Evolutionary conservation across 1,139 yeast species (phyloP).

Genomic region (Petasospora rhodanensis): DNA sequence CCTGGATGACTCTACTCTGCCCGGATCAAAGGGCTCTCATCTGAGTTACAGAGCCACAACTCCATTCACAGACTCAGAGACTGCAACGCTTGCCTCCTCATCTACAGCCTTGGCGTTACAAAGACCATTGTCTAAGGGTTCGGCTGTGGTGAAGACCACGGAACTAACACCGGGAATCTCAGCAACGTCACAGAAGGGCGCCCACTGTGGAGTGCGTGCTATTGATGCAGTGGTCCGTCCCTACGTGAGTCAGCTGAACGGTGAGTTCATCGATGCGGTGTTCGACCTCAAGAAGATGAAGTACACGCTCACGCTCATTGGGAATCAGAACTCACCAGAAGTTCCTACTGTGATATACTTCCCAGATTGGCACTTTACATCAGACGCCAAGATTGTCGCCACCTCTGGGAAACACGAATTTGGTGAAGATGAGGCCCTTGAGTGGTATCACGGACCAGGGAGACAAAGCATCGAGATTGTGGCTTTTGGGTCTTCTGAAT

Average conservation of each 20-base stretch:
- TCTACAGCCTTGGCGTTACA: too few species aligned
- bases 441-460: conserved; percentile 62
- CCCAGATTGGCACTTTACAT: conserved; percentile 67
- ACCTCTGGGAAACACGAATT: conserved; percentile 51
- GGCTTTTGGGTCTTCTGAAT: conserved; percentile 2
- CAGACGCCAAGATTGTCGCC: conserved; percentile 32
- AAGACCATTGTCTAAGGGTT: too few species aligned
- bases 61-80: conserved; percentile 2
- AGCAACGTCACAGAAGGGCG: not conserved
- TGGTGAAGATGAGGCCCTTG: conserved; percentile 53
- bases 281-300: conserved; percentile 48
- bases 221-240: conserved; percentile 71
- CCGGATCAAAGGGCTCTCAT: conserved; percentile 3
- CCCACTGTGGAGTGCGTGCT: conserved; percentile 59
- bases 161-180: too few species aligned
- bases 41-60: not conserved
- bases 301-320: conserved; percentile 45
- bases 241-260: conserved; percentile 56
- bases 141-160: too few species aligned
- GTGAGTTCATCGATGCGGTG: conserved; percentile 44
- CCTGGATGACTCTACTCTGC: conserved; percentile 10
- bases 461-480: conserved; percentile 29
- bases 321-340: conserved; percentile 13
- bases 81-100: conserved; percentile 6
- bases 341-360: conserved; percentile 57